Percentiles rank a stretch among this genome's conserved stretches.
Evolutionary conservation across 2,329 filamentous ascomycete species (phyloP).

Genomic region (Trichophyton schoenleinii): DNA sequence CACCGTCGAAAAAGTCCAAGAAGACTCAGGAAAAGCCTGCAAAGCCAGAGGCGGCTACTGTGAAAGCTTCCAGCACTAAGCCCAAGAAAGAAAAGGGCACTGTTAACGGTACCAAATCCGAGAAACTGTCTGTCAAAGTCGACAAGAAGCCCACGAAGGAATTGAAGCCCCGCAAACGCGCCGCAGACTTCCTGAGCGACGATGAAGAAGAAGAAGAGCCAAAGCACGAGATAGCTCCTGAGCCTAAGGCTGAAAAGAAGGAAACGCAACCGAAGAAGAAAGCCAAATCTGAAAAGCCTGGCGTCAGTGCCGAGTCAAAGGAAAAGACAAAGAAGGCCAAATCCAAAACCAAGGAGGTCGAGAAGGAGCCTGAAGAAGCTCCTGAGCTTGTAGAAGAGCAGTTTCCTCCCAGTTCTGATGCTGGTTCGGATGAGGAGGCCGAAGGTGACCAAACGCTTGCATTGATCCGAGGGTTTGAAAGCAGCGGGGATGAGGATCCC

Average conservation of each 20-base stretch:
- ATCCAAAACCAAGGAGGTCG: slow-evolving; percentile 11
- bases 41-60: slow-evolving; percentile 18
- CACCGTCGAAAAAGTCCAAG: slow-evolving; percentile 51
- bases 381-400: slow-evolving; percentile 15
- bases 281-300: slow-evolving; percentile 13
- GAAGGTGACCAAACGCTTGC: slow-evolving; percentile 42
- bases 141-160: slow-evolving; percentile 26
- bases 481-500: slow-evolving; percentile 38
- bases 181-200: slow-evolving; percentile 37
- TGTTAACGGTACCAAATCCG: slow-evolving; percentile 8
- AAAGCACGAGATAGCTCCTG: slow-evolving; percentile 30
- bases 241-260: slow-evolving; percentile 35
- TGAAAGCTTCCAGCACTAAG: slow-evolving; percentile 21
- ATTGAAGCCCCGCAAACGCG: slow-evolving; percentile 35
- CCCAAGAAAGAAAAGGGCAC: slow-evolving; percentile 23
- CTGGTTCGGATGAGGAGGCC: slow-evolving; percentile 26
- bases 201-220: slow-evolving; percentile 22
- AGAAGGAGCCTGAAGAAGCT: slow-evolving; percentile 26
- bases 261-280: slow-evolving; percentile 36
- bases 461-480: slow-evolving; percentile 45
- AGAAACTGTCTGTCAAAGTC: slow-evolving; percentile 20
- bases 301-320: slow-evolving; percentile 16
- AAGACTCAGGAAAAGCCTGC: slow-evolving; percentile 27
- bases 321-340: slow-evolving; percentile 15
- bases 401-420: slow-evolving; percentile 7